Base-by-base conservation (phyloP, 495 filamentous ascomycete genomes). In the Penicillium atrosanguineum region DNA sequence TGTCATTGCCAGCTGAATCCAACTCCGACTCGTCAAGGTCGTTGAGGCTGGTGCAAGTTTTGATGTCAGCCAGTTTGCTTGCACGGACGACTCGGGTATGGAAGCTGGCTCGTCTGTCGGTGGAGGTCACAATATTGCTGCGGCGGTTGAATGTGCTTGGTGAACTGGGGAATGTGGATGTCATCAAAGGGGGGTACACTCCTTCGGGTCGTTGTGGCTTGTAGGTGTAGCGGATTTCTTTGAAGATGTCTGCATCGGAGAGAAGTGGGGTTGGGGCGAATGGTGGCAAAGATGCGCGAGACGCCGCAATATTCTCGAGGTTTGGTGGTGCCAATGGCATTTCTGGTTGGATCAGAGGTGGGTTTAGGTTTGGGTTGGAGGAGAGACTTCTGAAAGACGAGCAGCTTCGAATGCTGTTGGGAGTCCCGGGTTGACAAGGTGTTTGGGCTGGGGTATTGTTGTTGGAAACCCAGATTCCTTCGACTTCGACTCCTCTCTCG, bases 401-500 rank as follows among this genome's bases (percentile, higher is more conserved):
- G 23, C 23, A 2, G 2, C 23, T 23, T 23, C 23, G 23, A 5
- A 23, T 23, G 23, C 2, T 23, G 23, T 5, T 60, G 37, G 62
- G 52, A 23, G 62, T 61, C 11, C 50, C 51, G 14, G 58, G 53
- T 21, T 67, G 52, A 34, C 61, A 53, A 19, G 64, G 64, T 44
- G 67, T 74, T 7, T 46, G 54, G 7, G 37, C 19, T 20, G 67
- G 36, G 8, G 86, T 87, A 31, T 79, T 83, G 12, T 79, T 75
- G 28, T 81, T 73, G 14, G 89, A 93, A 21, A 91, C 87, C 84
- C 90, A 96, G 46, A 97, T 91, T 6, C 91, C 94, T 55, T 95
- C 89, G 12, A 95, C 82, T 61, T 90, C 83, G 20, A 96, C 77
- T 12, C 91, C 92, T 56, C 81, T 88, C 63, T 98, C 88, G 26